phyloP scores from a whole-genome alignment of 371 early-diverging fungal genomes.

The Rhizopus delemar region DNA sequence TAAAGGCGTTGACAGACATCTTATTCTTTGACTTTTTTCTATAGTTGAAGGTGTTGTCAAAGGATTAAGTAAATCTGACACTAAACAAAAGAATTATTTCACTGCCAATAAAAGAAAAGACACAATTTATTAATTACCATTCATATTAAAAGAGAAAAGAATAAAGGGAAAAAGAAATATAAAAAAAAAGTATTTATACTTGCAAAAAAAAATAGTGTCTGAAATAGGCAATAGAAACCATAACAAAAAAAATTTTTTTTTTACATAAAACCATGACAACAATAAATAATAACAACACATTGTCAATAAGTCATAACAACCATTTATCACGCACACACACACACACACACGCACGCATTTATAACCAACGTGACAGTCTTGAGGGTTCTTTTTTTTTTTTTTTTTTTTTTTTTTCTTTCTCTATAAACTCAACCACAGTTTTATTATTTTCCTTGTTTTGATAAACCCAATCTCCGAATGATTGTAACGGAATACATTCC shows the following conservation, averaged over 20 bases:
- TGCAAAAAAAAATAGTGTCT: not conserved
- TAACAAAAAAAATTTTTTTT: not conserved
- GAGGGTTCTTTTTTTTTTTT: not conserved
- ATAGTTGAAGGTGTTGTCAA: slow-evolving; percentile 2
- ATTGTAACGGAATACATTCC: slow-evolving; percentile 6
- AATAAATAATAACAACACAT: not conserved
- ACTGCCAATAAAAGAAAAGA: not conserved
- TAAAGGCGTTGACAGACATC: slow-evolving; percentile 24
- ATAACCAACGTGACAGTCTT: not conserved
- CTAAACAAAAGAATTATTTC: slow-evolving; percentile 4
- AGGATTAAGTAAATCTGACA: slow-evolving; percentile 27
- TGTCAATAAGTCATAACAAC: not conserved
- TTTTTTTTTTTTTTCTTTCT: not conserved
- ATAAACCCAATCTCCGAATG: not conserved
- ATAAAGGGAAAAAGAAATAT: not conserved
- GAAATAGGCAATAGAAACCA: slow-evolving; percentile 2
- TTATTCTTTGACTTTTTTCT: slow-evolving; percentile 7
- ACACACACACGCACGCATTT: not conserved
- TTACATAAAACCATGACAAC: not conserved
- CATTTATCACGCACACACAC: not conserved
- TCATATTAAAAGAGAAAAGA: slow-evolving; percentile 2
- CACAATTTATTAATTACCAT: not conserved
- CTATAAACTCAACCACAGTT: not conserved
- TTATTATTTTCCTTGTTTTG: not conserved
- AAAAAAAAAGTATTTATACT: slow-evolving; percentile 1